phyloP scores from a whole-genome alignment of 2,329 filamentous ascomycete genomes.

The Ophiostoma australiae region DNA sequence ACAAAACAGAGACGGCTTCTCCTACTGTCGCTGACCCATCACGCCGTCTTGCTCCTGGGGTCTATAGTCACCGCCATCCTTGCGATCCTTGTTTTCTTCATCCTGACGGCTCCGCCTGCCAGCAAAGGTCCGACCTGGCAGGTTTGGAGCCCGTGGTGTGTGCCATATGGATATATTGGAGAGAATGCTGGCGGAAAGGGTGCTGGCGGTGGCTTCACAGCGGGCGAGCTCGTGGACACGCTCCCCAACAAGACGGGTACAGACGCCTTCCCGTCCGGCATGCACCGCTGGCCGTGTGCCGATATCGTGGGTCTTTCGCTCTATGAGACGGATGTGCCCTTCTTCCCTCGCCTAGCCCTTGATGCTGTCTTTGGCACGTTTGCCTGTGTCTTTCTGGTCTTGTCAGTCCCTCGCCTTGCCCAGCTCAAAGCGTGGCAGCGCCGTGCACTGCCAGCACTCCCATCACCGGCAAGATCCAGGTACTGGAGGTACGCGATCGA shows the following conservation, averaged over 20 bases:
- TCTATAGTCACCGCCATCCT: background rate
- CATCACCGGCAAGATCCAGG: background rate
- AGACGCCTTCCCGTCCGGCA: background rate
- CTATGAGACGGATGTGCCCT: background rate
- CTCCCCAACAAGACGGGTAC: background rate
- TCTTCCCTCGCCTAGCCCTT: background rate
- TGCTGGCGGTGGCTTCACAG: background rate
- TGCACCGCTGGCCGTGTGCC: slow-evolving; percentile 4
- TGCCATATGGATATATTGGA: background rate
- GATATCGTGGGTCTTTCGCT: background rate
- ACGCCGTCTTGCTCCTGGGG: background rate
- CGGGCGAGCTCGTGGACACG: background rate
- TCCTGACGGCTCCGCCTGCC: background rate
- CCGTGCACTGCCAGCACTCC: background rate
- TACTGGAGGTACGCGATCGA: background rate
- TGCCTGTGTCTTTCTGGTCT: background rate
- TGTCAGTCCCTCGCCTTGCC: background rate
- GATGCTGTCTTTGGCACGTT: background rate
- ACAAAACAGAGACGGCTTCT: background rate
- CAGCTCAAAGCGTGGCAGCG: slow-evolving; percentile 2
- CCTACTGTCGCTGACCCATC: background rate
- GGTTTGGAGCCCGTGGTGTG: background rate
- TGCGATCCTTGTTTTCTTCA: background rate
- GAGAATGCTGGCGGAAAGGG: background rate
- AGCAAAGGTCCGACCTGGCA: background rate